Evolutionary conservation across 176 grass and related monocot genomes (phyloP).

Genomic region (Pharus latifolius): DNA sequence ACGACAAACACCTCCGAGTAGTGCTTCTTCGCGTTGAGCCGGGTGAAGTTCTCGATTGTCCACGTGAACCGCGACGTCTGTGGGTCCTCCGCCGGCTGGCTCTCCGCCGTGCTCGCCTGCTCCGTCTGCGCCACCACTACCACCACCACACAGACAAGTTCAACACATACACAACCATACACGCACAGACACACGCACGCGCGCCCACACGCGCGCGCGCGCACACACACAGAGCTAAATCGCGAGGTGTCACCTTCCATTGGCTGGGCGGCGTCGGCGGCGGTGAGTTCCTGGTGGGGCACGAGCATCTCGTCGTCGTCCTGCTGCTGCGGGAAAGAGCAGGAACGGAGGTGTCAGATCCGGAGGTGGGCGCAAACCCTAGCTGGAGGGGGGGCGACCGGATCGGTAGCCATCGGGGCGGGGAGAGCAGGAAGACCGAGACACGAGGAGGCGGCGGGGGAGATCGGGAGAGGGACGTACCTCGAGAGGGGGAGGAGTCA

Average conservation of each 20-base stretch:
- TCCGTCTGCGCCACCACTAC: constrained; percentile 64
- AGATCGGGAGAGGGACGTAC: constrained; percentile 18
- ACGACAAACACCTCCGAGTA: constrained; percentile 81
- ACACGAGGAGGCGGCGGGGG: neutral
- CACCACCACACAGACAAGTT: neutral
- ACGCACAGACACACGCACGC: neutral
- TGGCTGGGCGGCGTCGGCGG: constrained; percentile 44
- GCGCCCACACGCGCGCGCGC: no score
- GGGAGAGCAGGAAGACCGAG: no score
- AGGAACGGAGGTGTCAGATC: constrained; percentile 28
- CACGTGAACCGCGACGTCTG: constrained; percentile 74
- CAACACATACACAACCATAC: neutral
- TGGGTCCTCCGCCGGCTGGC: constrained; percentile 72
- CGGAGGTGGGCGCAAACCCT: constrained; percentile 8
- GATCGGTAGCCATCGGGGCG: constrained; percentile 16
- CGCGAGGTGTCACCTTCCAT: constrained; percentile 75
- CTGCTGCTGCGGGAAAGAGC: constrained; percentile 35
- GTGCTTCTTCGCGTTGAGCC: constrained; percentile 82
- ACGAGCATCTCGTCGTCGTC: constrained; percentile 92
- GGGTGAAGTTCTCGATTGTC: constrained; percentile 87
- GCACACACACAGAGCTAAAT: neutral
- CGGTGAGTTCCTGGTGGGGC: constrained; percentile 61
- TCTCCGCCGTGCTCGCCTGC: constrained; percentile 49
- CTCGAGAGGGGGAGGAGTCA: constrained; percentile 69
- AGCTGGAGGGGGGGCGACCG: neutral